Percentiles rank a stretch among this genome's conserved stretches.
Evolutionary conservation across 1,284 basidiomycete species (phyloP).

Genomic region (Fomitopsis pinicola): DNA sequence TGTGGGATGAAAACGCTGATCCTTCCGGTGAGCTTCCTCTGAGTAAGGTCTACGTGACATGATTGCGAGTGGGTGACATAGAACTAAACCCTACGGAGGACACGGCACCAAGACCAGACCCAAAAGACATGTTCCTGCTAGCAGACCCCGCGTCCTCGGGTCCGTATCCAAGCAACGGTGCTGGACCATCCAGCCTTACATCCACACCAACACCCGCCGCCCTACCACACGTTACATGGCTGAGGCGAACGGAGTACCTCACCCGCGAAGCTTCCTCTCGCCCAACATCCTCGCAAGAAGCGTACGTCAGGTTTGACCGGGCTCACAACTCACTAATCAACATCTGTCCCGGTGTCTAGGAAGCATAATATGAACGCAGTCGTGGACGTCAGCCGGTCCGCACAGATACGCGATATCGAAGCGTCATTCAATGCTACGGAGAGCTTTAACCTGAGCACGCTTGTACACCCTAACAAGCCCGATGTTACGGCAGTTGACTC

Average conservation of each 20-base stretch:
- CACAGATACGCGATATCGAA: slow-evolving; percentile 82
- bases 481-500: slow-evolving; percentile 76
- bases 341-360: slow-evolving; percentile 21
- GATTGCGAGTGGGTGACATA: slow-evolving; percentile 20
- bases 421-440: slow-evolving; percentile 72
- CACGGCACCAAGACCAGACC: slow-evolving; percentile 61
- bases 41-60: background rate
- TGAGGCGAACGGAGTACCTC: slow-evolving; percentile 86
- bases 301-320: slow-evolving; percentile 35
- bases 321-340: background rate
- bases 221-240: slow-evolving; percentile 72
- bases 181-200: slow-evolving; percentile 25
- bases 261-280: slow-evolving; percentile 59
- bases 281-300: slow-evolving; percentile 43
- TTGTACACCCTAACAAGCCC: slow-evolving; percentile 81
- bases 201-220: slow-evolving; percentile 33
- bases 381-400: slow-evolving; percentile 74
- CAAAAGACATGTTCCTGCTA: slow-evolving; percentile 67
- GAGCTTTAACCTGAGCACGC: slow-evolving; percentile 48
- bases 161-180: slow-evolving; percentile 34
- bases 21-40: slow-evolving; percentile 51
- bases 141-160: slow-evolving; percentile 47
- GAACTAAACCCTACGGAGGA: slow-evolving; percentile 66
- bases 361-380: slow-evolving; percentile 45
- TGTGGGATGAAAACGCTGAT: slow-evolving; percentile 77